Evolutionary conservation across 2,329 filamentous ascomycete genomes (phyloP).

Genomic region (Hymenoscyphus salicellus): DNA sequence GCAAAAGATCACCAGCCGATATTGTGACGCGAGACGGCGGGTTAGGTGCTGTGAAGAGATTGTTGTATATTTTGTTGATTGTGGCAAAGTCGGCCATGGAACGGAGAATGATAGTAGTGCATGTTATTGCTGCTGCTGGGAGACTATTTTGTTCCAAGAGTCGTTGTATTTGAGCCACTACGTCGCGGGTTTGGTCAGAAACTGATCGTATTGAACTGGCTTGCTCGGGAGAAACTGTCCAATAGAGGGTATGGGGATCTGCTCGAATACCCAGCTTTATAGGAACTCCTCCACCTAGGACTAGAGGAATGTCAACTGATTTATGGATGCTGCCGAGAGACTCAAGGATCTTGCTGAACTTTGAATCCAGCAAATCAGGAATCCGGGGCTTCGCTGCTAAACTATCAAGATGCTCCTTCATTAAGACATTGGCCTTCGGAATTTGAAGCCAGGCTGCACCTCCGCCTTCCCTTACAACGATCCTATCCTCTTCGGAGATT

Average conservation of each 20-base stretch:
- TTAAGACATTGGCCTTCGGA: constrained; percentile 48
- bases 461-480: constrained; percentile 64
- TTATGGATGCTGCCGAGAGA: constrained; percentile 9
- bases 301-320: background rate
- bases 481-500: constrained; percentile 53
- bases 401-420: constrained; percentile 41
- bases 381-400: constrained; percentile 43
- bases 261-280: background rate
- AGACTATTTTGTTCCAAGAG: constrained; percentile 40
- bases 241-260: constrained; percentile 3
- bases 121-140: constrained; percentile 47
- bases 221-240: constrained; percentile 20
- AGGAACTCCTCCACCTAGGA: background rate
- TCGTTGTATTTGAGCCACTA: constrained; percentile 46
- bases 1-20: constrained; percentile 67
- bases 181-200: constrained; percentile 46
- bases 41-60: constrained; percentile 72
- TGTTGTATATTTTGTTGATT: constrained; percentile 74
- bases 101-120: constrained; percentile 66
- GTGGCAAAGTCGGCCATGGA: constrained; percentile 74
- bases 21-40: constrained; percentile 84
- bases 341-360: constrained; percentile 44
- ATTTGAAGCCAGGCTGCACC: constrained; percentile 74
- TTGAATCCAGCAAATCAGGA: constrained; percentile 65
- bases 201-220: constrained; percentile 35